These are phyloP conservation scores for Puccinia triticina DNA, from an alignment of 1,284 basidiomycete species.

Conservation along the genomic window DNA sequence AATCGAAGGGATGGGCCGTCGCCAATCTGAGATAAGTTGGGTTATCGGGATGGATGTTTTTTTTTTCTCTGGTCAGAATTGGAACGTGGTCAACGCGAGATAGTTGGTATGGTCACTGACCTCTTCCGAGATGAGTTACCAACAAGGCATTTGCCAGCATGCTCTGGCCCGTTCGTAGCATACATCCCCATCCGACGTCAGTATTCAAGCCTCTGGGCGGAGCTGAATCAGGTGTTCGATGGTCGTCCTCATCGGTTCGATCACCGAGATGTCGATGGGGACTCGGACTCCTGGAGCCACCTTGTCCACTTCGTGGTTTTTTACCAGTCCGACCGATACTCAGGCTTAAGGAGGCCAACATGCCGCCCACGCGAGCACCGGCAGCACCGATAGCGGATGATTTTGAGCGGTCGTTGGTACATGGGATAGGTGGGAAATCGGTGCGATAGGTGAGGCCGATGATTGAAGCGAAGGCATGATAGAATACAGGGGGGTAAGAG, in stretches of 20 bases:
- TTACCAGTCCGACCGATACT: constrained; percentile 64
- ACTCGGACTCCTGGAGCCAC: constrained; percentile 57
- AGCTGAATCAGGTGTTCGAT: background rate
- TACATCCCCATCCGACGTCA: constrained; percentile 97
- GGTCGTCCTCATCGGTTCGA: constrained; percentile 26
- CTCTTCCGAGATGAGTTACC: constrained; percentile 79
- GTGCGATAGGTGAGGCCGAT: constrained; percentile 92
- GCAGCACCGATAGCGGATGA: constrained; percentile 58
- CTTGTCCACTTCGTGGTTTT: constrained; percentile 61
- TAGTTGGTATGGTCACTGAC: constrained; percentile 61
- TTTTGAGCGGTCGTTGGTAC: constrained; percentile 68
- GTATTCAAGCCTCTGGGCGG: constrained; percentile 74
- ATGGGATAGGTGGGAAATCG: constrained; percentile 79
- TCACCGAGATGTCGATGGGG: background rate
- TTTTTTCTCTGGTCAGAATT: no score
- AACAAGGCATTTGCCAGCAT: constrained; percentile 85
- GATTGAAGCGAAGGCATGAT: constrained; percentile 82
- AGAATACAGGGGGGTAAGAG: constrained; percentile 78
- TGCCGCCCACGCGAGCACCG: constrained; percentile 55
- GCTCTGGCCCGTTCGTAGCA: constrained; percentile 92
- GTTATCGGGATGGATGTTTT: background rate
- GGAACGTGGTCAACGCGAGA: background rate
- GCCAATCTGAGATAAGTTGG: constrained; percentile 69
- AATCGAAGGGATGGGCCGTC: constrained; percentile 67
- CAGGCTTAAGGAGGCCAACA: constrained; percentile 58